These are phyloP conservation scores for Ceriops decandra DNA, from an alignment of 345 rosid genomes.

Conservation along the genomic window DNA sequence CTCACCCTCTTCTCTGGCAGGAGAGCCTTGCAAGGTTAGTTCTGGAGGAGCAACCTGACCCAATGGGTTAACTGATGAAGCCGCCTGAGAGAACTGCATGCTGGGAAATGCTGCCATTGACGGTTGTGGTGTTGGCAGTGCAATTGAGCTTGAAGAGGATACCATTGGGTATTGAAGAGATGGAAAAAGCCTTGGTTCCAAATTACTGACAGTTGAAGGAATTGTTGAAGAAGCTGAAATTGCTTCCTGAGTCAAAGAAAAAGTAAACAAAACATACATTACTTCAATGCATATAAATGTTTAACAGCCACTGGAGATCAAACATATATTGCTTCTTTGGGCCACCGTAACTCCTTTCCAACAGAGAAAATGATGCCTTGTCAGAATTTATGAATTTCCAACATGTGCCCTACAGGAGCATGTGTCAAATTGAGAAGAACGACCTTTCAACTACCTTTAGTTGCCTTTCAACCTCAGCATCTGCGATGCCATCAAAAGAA, in stretches of 20 bases:
- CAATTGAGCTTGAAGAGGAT: constrained; percentile 58
- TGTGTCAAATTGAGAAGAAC: constrained; percentile 8
- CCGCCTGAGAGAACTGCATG: constrained; percentile 50
- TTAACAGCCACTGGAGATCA: not conserved
- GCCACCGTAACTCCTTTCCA: not conserved
- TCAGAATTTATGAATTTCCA: not conserved
- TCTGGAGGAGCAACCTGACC: constrained; percentile 56
- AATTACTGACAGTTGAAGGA: constrained; percentile 44
- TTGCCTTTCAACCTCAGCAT: constrained; percentile 80
- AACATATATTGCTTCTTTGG: constrained; percentile 1
- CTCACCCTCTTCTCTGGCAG: constrained; percentile 98
- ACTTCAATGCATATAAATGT: constrained; percentile 1
- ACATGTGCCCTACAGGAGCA: not conserved
- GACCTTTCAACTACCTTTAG: constrained; percentile 52
- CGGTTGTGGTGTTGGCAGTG: constrained; percentile 48
- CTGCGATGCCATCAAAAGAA: constrained; percentile 80
- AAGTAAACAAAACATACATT: constrained; percentile 6
- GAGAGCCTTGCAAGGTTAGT: constrained; percentile 78
- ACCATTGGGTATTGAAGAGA: constrained; percentile 54
- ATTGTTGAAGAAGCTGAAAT: constrained; percentile 54
- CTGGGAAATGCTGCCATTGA: constrained; percentile 45
- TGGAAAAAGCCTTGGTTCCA: constrained; percentile 63
- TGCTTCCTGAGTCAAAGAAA: constrained; percentile 62
- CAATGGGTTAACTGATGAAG: constrained; percentile 53
- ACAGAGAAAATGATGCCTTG: not conserved